Base-by-base conservation (phyloP, 2,329 filamentous ascomycete species). In the Dothidotthia symphoricarpi region DNA sequence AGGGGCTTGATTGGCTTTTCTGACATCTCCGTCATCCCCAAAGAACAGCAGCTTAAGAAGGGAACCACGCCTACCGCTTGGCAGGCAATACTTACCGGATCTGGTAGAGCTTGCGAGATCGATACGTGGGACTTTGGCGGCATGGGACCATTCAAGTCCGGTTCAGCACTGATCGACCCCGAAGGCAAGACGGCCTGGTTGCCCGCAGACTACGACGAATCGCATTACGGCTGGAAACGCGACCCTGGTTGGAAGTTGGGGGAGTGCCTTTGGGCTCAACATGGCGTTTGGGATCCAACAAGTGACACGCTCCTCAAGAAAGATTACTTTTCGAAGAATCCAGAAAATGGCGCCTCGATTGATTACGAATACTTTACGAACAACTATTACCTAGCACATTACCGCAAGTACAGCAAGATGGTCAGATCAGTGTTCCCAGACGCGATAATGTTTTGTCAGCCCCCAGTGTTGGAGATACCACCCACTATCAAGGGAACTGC, bases 221-320 rank as follows among this genome's bases (percentile, higher is more conserved):
- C 80, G 10, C 80, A 82, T 48, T 98, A 98, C 64, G 88, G 88
- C 24, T 98, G 88, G 82, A 89, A 86, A 62, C 81, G 93, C 49
- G 88, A 95, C 59, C 77, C 86, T 0, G 83, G 76, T 6, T 98
- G 93, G 93, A 90, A 84, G 64, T 71, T 98, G 13, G 93, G 93
- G n/a, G 82, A 94, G 66, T 97, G 93, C 59, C 66, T 98, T 27
- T 98, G 93, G 93, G 91, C 93, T 3, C 91, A 96, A 60, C 90
- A 98, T 64, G 91, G 90, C 1, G 81, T 98, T 5, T 98, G 93
- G 93, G 88, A 98, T 59, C 83, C 86, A 5, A 71, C 74, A 3
- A 85, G 78, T 2, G 89, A 96, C 61, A 80, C 78, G 0, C 70
- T 98, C 4, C 67, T 95, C 40, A 81, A 79, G 51, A 94, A 90